Evolutionary conservation across 768 basidiomycete species (phyloP), one percentile per base, ranked within the genome.

Genomic region (Mycena crocata): DNA sequence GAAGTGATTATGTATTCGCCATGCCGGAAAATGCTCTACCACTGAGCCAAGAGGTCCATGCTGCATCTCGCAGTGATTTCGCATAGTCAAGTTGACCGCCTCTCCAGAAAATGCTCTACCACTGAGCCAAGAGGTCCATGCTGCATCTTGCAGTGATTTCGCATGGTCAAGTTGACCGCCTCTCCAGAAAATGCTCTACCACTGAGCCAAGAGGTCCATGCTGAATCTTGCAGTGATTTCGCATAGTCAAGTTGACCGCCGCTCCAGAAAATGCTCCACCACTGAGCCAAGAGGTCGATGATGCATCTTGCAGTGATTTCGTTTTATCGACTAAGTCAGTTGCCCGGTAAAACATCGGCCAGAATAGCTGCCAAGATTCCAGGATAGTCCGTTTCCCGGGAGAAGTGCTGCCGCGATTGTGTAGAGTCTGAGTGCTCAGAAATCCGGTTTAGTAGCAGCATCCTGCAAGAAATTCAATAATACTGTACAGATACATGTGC

Each of bases 221-320:
- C n/a, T 51, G 32, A 26, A 35, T 23, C 37, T 39, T 37, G 5
- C 1, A 54, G 17, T 39, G 35, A 19, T 26, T 54, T 37, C 54
- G 26, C 17, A 1, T 12, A 44, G 17, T 56, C 39, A 26, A 26
- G 19, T 37, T 28, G 26, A 21, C 17, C 30, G 32, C 14, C 5
- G 13, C 28, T 50, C 30, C 10, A 19, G 10, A 23, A 54, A 19
- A 51, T 32, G 48, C 51, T 23, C 51, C 37, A 52, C 51, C 34
- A 34, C 50, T 51, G 50, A 51, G 50, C 50, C 32, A 23, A 51
- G 48, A 49, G 48, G 48, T 49, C 48, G 28, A 24, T 48, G 24
- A 8, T 24, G 23, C 46, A 30, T 24, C n/a, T 51, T 34, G 14
- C 5, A 51, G 15, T 34, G 32, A 51, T 32, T 23, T 15, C 17